Evolutionary conservation across 345 rosid species (phyloP).

Genomic region (Hibiscus syriacus): DNA sequence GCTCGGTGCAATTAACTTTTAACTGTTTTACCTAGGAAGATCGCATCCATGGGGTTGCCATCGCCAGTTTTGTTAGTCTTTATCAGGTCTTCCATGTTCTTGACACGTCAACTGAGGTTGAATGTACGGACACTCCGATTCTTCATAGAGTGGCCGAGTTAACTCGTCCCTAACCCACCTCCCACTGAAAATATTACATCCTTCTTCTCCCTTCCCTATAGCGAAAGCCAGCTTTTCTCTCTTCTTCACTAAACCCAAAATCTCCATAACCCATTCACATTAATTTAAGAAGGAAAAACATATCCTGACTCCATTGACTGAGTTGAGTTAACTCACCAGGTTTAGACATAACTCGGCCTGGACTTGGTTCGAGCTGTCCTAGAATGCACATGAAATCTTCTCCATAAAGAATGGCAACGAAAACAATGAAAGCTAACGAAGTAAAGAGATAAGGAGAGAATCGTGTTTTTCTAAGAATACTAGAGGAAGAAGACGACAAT

Average conservation of each 20-base stretch:
- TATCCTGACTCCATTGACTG: background rate
- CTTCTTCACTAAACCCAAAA: conserved; percentile 38
- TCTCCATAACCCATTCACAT: background rate
- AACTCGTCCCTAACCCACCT: conserved; percentile 74
- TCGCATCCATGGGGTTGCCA: conserved; percentile 89
- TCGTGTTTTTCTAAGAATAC: conserved; percentile 47
- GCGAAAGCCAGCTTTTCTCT: conserved; percentile 52
- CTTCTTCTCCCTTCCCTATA: conserved; percentile 45
- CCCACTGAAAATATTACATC: conserved; percentile 73
- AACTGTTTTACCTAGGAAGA: conserved; percentile 55
- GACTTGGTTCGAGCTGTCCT: conserved; percentile 41
- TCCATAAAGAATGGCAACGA: conserved; percentile 58
- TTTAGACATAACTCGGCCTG: conserved; percentile 15
- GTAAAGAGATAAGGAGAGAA: conserved; percentile 71
- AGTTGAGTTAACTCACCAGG: conserved; percentile 26
- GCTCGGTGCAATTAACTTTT: too few species aligned
- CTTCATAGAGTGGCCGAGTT: conserved; percentile 67
- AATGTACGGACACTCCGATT: conserved; percentile 89
- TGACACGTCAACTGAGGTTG: conserved; percentile 96
- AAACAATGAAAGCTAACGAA: conserved; percentile 51
- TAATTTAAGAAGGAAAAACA: background rate
- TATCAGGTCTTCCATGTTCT: conserved; percentile 76
- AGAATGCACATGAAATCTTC: conserved; percentile 69
- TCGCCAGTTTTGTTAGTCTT: conserved; percentile 68
- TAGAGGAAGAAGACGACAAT: conserved; percentile 41